Conservation (phyloP, 148 eudicot genomes). For the Arbutus unedo region DNA sequence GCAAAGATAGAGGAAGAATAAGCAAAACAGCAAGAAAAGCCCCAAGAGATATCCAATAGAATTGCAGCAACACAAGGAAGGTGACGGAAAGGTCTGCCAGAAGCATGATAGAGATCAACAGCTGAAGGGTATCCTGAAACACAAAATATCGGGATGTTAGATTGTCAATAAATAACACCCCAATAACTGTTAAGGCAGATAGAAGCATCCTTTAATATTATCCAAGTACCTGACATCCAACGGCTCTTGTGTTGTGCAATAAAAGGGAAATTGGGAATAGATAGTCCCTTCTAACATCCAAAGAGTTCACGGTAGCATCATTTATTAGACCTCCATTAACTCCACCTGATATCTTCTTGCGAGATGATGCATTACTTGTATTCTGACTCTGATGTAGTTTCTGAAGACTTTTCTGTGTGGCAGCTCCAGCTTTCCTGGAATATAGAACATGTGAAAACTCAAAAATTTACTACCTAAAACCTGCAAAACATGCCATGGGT, state of each 20-base stretch:
- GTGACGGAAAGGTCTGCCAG: slow-evolving; percentile 73
- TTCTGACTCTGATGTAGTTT: slow-evolving; percentile 42
- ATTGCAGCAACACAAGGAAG: slow-evolving; percentile 62
- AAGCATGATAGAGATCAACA: slow-evolving; percentile 64
- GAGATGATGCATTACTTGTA: slow-evolving; percentile 27
- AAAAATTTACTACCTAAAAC: neutral
- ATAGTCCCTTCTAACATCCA: slow-evolving; percentile 54
- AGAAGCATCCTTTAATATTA: neutral
- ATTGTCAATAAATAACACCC: slow-evolving; percentile 1
- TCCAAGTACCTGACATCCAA: slow-evolving; percentile 59
- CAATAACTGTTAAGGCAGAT: neutral
- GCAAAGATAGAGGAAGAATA: slow-evolving; percentile 78
- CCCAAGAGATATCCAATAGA: slow-evolving; percentile 78
- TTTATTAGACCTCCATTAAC: slow-evolving; percentile 59
- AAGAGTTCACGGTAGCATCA: slow-evolving; percentile 60
- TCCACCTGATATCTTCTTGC: slow-evolving; percentile 62
- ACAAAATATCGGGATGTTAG: slow-evolving; percentile 17
- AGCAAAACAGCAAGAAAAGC: slow-evolving; percentile 73
- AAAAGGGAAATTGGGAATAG: slow-evolving; percentile 63
- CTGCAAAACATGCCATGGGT: neutral
- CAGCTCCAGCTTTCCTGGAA: slow-evolving; percentile 40
- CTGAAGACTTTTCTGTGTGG: slow-evolving; percentile 31
- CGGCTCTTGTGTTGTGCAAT: slow-evolving; percentile 74
- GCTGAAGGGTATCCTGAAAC: slow-evolving; percentile 75
- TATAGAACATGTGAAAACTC: slow-evolving; percentile 2